Conservation (phyloP, 176 grass and related monocot species). For the Ensete ventricosum region DNA sequence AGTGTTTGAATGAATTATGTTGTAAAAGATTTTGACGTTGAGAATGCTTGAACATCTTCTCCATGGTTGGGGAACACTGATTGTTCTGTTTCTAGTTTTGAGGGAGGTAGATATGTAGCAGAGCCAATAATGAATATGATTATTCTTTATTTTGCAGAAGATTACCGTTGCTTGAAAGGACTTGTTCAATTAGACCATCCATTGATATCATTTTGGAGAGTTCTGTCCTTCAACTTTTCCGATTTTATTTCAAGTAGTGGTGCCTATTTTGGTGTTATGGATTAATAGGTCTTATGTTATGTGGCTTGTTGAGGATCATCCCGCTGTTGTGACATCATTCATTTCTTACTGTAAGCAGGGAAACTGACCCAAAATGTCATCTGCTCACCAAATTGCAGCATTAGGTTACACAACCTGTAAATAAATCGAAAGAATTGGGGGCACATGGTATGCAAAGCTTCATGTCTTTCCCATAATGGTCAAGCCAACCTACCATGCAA, state of each 20-base stretch:
- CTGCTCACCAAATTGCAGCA: not conserved
- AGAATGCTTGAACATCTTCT: no score
- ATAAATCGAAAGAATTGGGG: not conserved
- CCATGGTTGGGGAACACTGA: no score
- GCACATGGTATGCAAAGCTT: constrained; percentile 14
- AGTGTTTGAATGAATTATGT: no score
- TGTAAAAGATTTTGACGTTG: no score
- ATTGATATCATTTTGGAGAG: not conserved
- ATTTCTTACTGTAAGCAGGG: not conserved
- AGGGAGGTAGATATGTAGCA: no score
- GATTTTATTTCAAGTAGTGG: not conserved
- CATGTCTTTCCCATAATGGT: not conserved
- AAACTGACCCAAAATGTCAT: not conserved
- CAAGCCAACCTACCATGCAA: not conserved
- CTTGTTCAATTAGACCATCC: no score
- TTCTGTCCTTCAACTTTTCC: not conserved
- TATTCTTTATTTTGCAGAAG: no score
- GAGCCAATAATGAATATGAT: no score
- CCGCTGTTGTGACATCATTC: not conserved
- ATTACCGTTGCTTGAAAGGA: no score
- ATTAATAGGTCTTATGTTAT: not conserved
- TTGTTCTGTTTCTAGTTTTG: no score
- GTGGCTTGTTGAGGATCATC: not conserved
- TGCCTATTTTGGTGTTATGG: not conserved
- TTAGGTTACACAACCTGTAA: constrained; percentile 18